phyloP scores from a whole-genome alignment of 805 yeast genomes.

The Cyberlindnera samutprakarnensis region DNA sequence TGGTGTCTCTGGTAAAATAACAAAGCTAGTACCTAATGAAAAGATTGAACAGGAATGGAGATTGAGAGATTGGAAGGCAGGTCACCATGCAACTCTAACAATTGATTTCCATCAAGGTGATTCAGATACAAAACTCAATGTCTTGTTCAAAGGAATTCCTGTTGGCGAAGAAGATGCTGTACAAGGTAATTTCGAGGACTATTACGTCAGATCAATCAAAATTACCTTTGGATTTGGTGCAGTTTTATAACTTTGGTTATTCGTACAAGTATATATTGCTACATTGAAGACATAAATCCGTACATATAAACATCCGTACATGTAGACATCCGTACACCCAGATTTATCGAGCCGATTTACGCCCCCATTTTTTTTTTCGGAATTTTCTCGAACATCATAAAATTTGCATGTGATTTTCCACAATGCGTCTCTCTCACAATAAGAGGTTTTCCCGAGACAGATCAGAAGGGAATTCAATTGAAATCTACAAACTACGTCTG shows the following conservation, averaged over 20 bases:
- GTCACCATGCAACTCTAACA: conserved; percentile 64
- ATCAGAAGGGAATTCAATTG: no score
- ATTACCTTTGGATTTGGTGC: conserved; percentile 93
- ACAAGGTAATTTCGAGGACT: conserved; percentile 76
- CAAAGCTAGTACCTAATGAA: conserved; percentile 50
- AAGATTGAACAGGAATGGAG: conserved; percentile 78
- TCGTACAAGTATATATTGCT: no score
- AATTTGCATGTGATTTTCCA: no score
- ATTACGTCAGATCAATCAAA: conserved; percentile 85
- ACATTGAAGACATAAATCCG: no score
- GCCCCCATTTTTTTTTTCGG: no score
- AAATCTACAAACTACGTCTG: no score
- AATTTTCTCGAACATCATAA: no score
- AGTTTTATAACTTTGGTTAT: conserved; percentile 60
- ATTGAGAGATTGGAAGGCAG: conserved; percentile 80
- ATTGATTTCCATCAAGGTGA: conserved; percentile 68
- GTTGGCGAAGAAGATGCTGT: conserved; percentile 92
- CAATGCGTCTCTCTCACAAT: no score
- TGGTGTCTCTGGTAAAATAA: conserved; percentile 65
- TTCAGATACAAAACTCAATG: conserved; percentile 77
- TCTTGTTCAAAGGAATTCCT: conserved; percentile 83
- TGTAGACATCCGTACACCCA: no score
- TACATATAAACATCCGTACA: no score
- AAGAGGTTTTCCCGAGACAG: no score
- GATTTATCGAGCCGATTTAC: no score